Conservation (phyloP, 164 flowering plant species). For the Liriodendron chinense region DNA sequence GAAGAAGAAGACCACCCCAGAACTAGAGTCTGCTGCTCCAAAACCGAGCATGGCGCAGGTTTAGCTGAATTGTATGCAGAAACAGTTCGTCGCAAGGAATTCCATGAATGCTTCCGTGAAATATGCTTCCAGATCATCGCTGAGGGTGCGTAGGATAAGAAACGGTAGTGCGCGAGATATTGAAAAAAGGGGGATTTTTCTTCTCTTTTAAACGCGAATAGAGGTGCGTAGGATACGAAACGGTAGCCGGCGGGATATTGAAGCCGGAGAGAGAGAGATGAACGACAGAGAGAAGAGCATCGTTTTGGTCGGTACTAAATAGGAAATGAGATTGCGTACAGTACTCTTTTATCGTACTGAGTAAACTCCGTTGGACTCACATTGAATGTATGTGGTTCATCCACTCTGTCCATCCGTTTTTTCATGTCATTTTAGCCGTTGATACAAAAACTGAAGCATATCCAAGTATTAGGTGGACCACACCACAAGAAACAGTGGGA, state of each 20-base stretch:
- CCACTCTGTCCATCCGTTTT: no score
- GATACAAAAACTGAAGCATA: no score
- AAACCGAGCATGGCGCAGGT: constrained; percentile 8
- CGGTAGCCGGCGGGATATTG: neutral
- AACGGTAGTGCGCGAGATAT: neutral
- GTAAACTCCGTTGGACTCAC: no score
- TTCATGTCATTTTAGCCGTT: no score
- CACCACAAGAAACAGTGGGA: no score
- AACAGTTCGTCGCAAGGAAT: constrained; percentile 15
- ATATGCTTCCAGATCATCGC: constrained; percentile 25
- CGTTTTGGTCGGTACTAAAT: no score
- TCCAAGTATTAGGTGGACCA: no score
- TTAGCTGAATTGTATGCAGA: constrained; percentile 4
- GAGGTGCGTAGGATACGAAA: neutral
- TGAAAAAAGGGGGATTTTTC: neutral
- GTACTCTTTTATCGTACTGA: no score
- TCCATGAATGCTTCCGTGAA: constrained; percentile 10
- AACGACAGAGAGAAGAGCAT: no score
- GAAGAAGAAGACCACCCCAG: constrained; percentile 13
- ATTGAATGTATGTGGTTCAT: no score
- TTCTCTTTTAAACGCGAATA: neutral
- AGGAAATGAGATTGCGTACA: no score
- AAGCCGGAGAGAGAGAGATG: neutral
- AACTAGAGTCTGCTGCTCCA: constrained; percentile 6
- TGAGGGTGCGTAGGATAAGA: constrained; percentile 1